Conservation (phyloP, 1,139 yeast genomes). For the Nakaseomyces glabratus region DNA sequence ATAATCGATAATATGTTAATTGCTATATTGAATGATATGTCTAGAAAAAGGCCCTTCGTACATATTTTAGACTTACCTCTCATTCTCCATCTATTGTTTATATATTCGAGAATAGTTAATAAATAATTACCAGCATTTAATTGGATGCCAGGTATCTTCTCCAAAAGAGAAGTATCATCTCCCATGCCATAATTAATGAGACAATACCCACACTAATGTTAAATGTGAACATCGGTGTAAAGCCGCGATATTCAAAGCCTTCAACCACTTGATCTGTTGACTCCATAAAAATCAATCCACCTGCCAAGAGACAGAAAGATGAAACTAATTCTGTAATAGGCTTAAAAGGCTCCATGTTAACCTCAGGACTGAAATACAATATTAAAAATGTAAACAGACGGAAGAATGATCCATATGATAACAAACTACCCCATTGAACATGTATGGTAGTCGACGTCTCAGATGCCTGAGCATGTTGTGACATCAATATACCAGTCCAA, state of each 20-base stretch:
- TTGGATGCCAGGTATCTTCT: conserved; percentile 33
- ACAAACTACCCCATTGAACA: conserved; percentile 81
- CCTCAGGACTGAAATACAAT: conserved; percentile 44
- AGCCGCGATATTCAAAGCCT: conserved; percentile 77
- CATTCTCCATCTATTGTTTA: too few species aligned
- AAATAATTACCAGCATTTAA: not conserved
- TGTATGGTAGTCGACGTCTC: conserved; percentile 69
- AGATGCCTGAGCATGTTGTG: conserved; percentile 84
- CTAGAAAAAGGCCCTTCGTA: too few species aligned
- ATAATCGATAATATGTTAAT: too few species aligned
- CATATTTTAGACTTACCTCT: too few species aligned
- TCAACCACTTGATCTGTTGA: conserved; percentile 77
- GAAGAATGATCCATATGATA: conserved; percentile 69
- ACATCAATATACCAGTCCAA: conserved; percentile 97
- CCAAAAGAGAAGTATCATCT: conserved; percentile 60
- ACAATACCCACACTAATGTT: conserved; percentile 74
- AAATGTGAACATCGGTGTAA: conserved; percentile 82
- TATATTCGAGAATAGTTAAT: not conserved
- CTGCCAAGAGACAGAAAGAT: conserved; percentile 70
- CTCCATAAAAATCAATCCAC: conserved; percentile 89
- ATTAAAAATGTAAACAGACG: conserved; percentile 61
- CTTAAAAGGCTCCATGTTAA: conserved; percentile 41
- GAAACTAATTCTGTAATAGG: conserved; percentile 82
- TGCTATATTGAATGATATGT: too few species aligned
- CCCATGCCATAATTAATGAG: conserved; percentile 85